phyloP scores from a whole-genome alignment of 805 yeast species.

The Saturnispora gosingensis region DNA sequence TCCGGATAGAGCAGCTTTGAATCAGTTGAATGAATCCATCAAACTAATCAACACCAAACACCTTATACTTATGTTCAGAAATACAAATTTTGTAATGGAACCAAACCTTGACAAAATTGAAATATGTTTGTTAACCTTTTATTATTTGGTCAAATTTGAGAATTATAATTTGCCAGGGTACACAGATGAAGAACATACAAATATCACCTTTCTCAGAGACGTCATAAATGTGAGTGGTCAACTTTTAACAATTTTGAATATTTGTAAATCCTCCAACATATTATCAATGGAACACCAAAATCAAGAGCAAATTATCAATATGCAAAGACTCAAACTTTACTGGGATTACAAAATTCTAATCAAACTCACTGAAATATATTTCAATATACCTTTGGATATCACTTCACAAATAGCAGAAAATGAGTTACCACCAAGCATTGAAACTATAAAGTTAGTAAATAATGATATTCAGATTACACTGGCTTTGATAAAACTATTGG shows the following conservation, averaged over 20 bases:
- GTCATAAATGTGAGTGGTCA: constrained; percentile 33
- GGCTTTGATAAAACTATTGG: constrained; percentile 26
- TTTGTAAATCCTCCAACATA: constrained; percentile 20
- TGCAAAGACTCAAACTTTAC: constrained; percentile 32
- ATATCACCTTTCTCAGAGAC: constrained; percentile 31
- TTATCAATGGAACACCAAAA: background rate
- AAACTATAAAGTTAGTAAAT: constrained; percentile 27
- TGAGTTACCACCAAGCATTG: constrained; percentile 27
- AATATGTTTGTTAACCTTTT: constrained; percentile 39
- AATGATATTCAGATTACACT: constrained; percentile 28
- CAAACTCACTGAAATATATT: constrained; percentile 23
- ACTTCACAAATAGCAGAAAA: constrained; percentile 13
- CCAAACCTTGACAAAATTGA: constrained; percentile 41
- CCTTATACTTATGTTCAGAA: constrained; percentile 36
- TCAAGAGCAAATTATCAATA: constrained; percentile 17
- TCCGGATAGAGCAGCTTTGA: constrained; percentile 22
- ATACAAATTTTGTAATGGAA: constrained; percentile 37
- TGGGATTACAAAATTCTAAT: constrained; percentile 35
- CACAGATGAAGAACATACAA: constrained; percentile 25
- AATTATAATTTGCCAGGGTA: constrained; percentile 17
- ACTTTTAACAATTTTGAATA: constrained; percentile 37
- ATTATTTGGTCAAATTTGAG: constrained; percentile 36
- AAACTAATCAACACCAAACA: constrained; percentile 29
- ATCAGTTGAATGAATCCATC: constrained; percentile 26
- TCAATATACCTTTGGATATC: constrained; percentile 16